These are phyloP conservation scores for Amaranthus hypochondriacus DNA, from an alignment of 148 eudicot genomes.

Conservation along the genomic window DNA sequence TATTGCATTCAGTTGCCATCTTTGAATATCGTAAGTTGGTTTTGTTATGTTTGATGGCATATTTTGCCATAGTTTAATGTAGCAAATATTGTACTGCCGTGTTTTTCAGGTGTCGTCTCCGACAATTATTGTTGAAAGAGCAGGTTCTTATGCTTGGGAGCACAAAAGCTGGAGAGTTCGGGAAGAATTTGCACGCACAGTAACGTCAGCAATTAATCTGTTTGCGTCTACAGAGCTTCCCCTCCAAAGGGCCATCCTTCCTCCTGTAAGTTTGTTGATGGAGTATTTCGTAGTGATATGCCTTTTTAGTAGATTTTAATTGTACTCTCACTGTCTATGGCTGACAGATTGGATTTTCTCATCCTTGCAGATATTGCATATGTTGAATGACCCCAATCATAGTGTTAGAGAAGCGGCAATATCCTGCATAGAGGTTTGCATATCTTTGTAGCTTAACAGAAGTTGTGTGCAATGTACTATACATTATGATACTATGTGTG, in stretches of 20 bases:
- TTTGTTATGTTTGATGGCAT: slow-evolving; percentile 2
- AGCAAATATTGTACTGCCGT: neutral
- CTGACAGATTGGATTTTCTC: slow-evolving; percentile 6
- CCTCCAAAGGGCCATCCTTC: slow-evolving; percentile 93
- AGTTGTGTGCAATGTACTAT: neutral
- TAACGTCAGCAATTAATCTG: slow-evolving; percentile 79
- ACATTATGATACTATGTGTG: neutral
- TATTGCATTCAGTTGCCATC: neutral
- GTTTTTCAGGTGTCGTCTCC: slow-evolving; percentile 82
- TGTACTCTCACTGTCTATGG: neutral
- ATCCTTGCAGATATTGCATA: slow-evolving; percentile 74
- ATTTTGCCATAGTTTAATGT: neutral
- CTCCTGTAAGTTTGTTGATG: slow-evolving; percentile 55
- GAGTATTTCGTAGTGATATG: neutral
- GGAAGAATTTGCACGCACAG: slow-evolving; percentile 95
- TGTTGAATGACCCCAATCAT: slow-evolving; percentile 89
- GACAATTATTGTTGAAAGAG: slow-evolving; percentile 91
- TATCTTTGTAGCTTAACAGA: neutral
- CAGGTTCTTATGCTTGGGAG: slow-evolving; percentile 90
- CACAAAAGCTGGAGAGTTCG: slow-evolving; percentile 98
- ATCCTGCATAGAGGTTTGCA: slow-evolving; percentile 86
- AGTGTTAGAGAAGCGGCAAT: slow-evolving; percentile 91
- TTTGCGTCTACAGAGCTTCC: slow-evolving; percentile 98
- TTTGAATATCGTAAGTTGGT: neutral
- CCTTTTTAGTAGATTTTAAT: neutral